Conservation (phyloP, 2,329 filamentous ascomycete genomes). For the Cadophora sp. region DNA sequence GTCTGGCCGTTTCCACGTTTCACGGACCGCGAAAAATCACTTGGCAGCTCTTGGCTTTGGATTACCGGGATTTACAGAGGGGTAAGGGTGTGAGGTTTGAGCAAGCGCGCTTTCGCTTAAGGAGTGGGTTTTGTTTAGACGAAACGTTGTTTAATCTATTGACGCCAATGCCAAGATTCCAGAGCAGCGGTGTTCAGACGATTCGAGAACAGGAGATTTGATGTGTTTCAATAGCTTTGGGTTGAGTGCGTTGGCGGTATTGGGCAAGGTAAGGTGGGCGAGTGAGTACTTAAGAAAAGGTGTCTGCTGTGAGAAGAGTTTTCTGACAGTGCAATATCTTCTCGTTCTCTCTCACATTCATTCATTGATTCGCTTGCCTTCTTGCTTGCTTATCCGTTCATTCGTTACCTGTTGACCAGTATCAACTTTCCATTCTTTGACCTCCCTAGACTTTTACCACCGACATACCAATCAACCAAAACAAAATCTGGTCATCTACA, state of each 20-base stretch:
- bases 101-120: not conserved
- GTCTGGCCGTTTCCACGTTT: not conserved
- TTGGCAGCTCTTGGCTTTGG: not conserved
- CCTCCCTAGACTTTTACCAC: not conserved
- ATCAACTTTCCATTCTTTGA: slow-evolving; percentile 9
- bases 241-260: no score
- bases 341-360: slow-evolving; percentile 3
- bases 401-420: slow-evolving; percentile 8
- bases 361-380: not conserved
- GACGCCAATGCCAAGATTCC: no score
- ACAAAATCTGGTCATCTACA: not conserved
- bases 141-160: not conserved
- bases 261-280: no score
- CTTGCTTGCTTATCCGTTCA: not conserved
- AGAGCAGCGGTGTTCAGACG: no score
- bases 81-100: not conserved
- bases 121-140: not conserved
- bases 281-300: not conserved
- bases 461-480: not conserved
- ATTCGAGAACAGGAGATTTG: not conserved
- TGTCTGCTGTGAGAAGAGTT: not conserved
- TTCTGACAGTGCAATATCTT: not conserved
- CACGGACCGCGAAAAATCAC: not conserved
- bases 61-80: no score
- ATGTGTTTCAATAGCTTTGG: not conserved